Percentiles rank a stretch among this genome's conserved stretches.
Conservation (phyloP, 768 basidiomycete genomes). For the Chiua virens region DNA sequence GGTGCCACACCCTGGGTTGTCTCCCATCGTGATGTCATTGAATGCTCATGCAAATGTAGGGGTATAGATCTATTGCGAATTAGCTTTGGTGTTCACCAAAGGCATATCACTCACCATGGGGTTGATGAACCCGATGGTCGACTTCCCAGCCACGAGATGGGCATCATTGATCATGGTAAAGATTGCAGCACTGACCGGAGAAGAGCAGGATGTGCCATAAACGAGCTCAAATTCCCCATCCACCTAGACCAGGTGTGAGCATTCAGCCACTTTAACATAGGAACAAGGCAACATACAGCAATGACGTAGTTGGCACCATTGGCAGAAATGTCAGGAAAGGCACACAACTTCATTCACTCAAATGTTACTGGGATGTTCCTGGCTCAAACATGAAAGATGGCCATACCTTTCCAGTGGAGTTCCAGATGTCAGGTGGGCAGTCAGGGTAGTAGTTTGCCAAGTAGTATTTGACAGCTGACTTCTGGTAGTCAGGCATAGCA, state of each 20-base stretch:
- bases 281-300: conserved; percentile 8
- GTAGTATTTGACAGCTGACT: conserved; percentile 31
- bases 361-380: conserved; percentile 24
- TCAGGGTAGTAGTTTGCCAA: conserved; percentile 29
- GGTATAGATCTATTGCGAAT: conserved; percentile 17
- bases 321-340: conserved; percentile 37
- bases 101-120: conserved; percentile 40
- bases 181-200: conserved; percentile 31
- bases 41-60: conserved; percentile 11
- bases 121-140: conserved; percentile 42
- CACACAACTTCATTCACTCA: conserved; percentile 33
- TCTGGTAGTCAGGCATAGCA: conserved; percentile 41
- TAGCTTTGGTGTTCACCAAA: background rate
- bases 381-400: conserved; percentile 17
- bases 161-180: conserved; percentile 38
- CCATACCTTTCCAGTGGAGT: conserved; percentile 24
- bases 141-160: conserved; percentile 28
- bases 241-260: conserved; percentile 20
- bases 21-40: conserved; percentile 21
- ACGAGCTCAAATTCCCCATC: conserved; percentile 5
- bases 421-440: conserved; percentile 25
- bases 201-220: conserved; percentile 31
- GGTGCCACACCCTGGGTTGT: conserved; percentile 30
- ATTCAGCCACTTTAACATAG: background rate
- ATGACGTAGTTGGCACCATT: conserved; percentile 35